Conservation (phyloP, 495 filamentous ascomycete genomes). For the Lasiosphaeria miniovina region DNA sequence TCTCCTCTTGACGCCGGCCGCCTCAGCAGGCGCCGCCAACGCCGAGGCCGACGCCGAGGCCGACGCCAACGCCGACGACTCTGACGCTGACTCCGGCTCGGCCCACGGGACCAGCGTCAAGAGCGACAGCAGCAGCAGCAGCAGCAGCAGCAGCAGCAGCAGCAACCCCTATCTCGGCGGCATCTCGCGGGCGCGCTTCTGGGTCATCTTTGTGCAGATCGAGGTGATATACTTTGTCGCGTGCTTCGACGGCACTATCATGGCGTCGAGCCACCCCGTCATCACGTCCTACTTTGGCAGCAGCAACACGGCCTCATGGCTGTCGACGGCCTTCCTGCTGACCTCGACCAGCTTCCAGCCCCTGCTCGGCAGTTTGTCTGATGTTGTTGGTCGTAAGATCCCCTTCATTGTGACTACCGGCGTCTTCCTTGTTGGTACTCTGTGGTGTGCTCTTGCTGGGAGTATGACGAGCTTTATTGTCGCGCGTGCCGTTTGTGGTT, state of each 20-base stretch:
- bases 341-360: conserved; percentile 74
- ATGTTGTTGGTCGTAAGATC: conserved; percentile 67
- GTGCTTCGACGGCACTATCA: conserved; percentile 72
- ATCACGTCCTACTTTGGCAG: conserved; percentile 76
- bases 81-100: too few relatives aligned
- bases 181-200: conserved; percentile 35
- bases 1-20: neutral
- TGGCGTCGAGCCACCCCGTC: conserved; percentile 78
- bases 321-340: conserved; percentile 76
- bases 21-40: neutral
- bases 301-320: conserved; percentile 74
- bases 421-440: conserved; percentile 63
- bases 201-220: conserved; percentile 37
- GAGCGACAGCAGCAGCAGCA: neutral
- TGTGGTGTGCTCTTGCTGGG: conserved; percentile 70
- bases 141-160: conserved; percentile 4
- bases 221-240: conserved; percentile 39
- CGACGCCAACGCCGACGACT: too few relatives aligned
- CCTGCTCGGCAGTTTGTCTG: conserved; percentile 67
- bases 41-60: neutral
- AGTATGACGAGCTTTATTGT: conserved; percentile 71
- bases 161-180: conserved; percentile 33
- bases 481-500: conserved; percentile 68
- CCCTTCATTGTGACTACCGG: conserved; percentile 62
- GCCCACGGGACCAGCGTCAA: too few relatives aligned